Percentiles rank a stretch among this genome's conserved stretches.
These are phyloP conservation scores for Pythium insidiosum DNA, from an alignment of 352 stramenopile species.

Conservation along the genomic window DNA sequence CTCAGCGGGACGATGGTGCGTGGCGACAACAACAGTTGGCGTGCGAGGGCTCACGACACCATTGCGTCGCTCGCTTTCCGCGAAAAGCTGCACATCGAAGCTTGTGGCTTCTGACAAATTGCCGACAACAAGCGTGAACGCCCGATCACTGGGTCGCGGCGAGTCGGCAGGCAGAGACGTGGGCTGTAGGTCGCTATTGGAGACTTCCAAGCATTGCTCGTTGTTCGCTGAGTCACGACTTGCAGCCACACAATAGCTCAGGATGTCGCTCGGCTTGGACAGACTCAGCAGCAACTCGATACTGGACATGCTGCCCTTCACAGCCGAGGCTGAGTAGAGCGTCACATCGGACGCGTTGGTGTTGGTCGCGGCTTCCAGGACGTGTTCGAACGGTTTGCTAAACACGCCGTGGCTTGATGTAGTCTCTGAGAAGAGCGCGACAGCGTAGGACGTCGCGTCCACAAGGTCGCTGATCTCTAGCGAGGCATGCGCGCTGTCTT, in stretches of 20 bases:
- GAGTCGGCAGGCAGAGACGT: constrained; percentile 8
- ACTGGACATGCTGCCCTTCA: constrained; percentile 25
- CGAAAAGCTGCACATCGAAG: constrained; percentile 37
- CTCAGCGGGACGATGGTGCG: constrained; percentile 29
- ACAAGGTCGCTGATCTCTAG: constrained; percentile 24
- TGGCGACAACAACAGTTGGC: constrained; percentile 17
- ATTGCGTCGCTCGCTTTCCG: constrained; percentile 47
- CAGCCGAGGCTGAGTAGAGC: constrained; percentile 18
- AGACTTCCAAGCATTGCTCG: constrained; percentile 23
- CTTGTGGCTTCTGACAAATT: constrained; percentile 51
- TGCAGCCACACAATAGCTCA: constrained; percentile 33
- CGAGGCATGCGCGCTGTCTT: background rate
- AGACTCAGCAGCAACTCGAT: constrained; percentile 40
- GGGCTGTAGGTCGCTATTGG: constrained; percentile 18
- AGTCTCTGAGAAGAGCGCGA: constrained; percentile 61
- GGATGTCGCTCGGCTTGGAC: constrained; percentile 45
- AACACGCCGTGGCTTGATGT: constrained; percentile 54
- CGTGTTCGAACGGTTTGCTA: constrained; percentile 23
- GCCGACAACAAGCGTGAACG: constrained; percentile 28
- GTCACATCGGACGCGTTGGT: constrained; percentile 51
- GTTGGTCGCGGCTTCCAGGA: constrained; percentile 52
- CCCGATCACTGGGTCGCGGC: background rate
- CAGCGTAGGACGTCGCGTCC: constrained; percentile 38
- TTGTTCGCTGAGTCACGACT: background rate
- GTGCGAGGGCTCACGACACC: constrained; percentile 36